Base-by-base conservation (phyloP, 139 green algal genomes). In the Chlorella vulgaris region DNA sequence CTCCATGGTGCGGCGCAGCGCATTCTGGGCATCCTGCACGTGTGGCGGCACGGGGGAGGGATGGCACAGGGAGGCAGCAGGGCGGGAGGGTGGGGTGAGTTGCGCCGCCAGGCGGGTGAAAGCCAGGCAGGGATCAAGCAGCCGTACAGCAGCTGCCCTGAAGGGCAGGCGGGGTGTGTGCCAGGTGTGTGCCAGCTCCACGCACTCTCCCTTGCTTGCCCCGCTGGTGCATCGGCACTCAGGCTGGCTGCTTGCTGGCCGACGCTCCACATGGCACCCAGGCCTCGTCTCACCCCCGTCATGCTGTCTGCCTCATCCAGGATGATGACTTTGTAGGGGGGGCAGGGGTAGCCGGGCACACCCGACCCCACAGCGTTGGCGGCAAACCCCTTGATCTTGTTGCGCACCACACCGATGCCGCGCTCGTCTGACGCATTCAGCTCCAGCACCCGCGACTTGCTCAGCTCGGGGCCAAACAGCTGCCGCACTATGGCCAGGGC, bases 221-320 rank as follows among this genome's bases (percentile, higher is more conserved):
- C 15, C 15, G 47, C 15, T 58, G 47, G 47, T 24, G 13, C 47
- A 10, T 58, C 47, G 47, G 47, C 47, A 10, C 47, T n/a, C n/a
- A n/a, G n/a, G n/a, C n/a, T n/a, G n/a, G n/a, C n/a, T 55, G 47
- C 18, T 65, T 71, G 33, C 33, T 40, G 6, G 31, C 74, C 29
- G 4, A 29, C 13, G 15, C 21, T 6, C 31, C 5, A 40, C 43
- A 40, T 77, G 28, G 10, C 69, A 43, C 29, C 28, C 47, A 26
- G 26, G 24, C 4, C 71, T 24, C 47, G 31, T 5, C 78, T 51
- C 79, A 84, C 68, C 55, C 55, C 69, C 15, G 96, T 98, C 96
- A 99, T 99, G 13, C 93, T 94, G 85, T 99, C 96, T 26, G 96
- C 95, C 86, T 99, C 96, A 76, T 99, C 96, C 38, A 99, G 89